Base-by-base conservation (phyloP, 2,329 filamentous ascomycete species). In the Colletotrichum sp. region DNA sequence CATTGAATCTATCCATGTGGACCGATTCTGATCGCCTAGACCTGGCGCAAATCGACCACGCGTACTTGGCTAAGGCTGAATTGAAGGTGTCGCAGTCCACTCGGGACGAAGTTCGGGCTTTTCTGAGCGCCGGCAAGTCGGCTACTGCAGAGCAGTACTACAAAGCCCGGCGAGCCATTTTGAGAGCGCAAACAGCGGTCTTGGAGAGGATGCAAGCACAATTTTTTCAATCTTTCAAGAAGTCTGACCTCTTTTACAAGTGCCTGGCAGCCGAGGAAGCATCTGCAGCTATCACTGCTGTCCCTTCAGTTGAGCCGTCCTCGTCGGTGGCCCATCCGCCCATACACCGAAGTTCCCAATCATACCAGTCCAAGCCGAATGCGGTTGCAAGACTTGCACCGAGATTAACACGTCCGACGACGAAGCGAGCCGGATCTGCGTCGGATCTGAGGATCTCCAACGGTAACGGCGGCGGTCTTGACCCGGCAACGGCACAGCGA, bases 181-280 rank as follows among this genome's bases (percentile, higher is more conserved):
- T 99, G 52, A 92, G 91, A 77, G 93, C 95, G 0, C 97, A 99
- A 82, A 96, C 95, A 21, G 90, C 92, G 3, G 94, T 96, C 0
- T 90, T 98, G 72, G 94, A 98, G 76, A 93, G 94, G 79, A 95
- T 99, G 92, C 93, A 96, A 80, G 92, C 92, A 26, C 92, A 90
- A 16, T 92, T 98, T 81, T 97, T 97, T 78, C 92, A 94, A 21
- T 92, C 91, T 24, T 99, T 99, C 87, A 98, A 96, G 82, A 94
- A 93, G 79, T 98, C 97, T 0, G 97, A 99, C 81, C 85, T 99
- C 1, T 99, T 96, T 83, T 99, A 97, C 88, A 99, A 99, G 83
- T 98, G 96, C 82, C 89, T 99, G 2, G 95, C 96, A 9, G 94
- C 96, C 15, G 95, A 98, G 80, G 96, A 98, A 84, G 89, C 91